Evolutionary conservation across 2,329 filamentous ascomycete genomes (phyloP).

Genomic region (Microcyclospora pomicola): DNA sequence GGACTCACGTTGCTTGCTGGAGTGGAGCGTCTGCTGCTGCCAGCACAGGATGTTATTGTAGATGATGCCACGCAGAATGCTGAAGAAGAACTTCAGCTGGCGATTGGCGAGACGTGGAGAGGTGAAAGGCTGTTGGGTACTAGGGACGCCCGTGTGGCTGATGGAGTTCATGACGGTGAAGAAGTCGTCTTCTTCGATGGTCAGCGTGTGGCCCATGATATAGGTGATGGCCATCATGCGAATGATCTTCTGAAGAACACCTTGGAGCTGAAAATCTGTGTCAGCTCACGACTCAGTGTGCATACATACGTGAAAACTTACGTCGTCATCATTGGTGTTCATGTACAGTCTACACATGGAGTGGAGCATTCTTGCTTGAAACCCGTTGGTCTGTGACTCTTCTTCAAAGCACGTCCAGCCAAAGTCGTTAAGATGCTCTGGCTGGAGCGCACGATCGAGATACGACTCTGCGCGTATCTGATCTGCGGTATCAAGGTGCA

Average conservation of each 20-base stretch:
- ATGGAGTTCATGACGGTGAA: slow-evolving; percentile 25
- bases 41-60: slow-evolving; percentile 32
- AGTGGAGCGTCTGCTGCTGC: slow-evolving; percentile 33
- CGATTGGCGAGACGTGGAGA: slow-evolving; percentile 34
- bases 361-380: slow-evolving; percentile 29
- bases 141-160: slow-evolving; percentile 21
- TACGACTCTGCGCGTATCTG: slow-evolving; percentile 32
- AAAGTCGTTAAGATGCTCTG: slow-evolving; percentile 28
- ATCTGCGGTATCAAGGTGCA: slow-evolving; percentile 31
- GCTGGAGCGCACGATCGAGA: slow-evolving; percentile 28
- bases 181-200: slow-evolving; percentile 28
- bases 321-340: slow-evolving; percentile 24
- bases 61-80: slow-evolving; percentile 28
- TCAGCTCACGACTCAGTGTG: not conserved
- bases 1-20: slow-evolving; percentile 26
- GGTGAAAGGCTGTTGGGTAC: slow-evolving; percentile 10
- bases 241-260: slow-evolving; percentile 30
- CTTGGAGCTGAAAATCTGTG: slow-evolving; percentile 16
- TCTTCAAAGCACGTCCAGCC: slow-evolving; percentile 31
- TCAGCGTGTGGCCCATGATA: slow-evolving; percentile 36
- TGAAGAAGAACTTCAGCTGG: slow-evolving; percentile 38
- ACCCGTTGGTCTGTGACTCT: slow-evolving; percentile 27
- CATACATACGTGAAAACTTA: slow-evolving; percentile 8
- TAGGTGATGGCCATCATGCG: slow-evolving; percentile 35
- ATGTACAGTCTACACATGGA: slow-evolving; percentile 24